These are phyloP conservation scores for Calonectria honghensis DNA, from an alignment of 2,329 filamentous ascomycete species.

Conservation along the genomic window DNA sequence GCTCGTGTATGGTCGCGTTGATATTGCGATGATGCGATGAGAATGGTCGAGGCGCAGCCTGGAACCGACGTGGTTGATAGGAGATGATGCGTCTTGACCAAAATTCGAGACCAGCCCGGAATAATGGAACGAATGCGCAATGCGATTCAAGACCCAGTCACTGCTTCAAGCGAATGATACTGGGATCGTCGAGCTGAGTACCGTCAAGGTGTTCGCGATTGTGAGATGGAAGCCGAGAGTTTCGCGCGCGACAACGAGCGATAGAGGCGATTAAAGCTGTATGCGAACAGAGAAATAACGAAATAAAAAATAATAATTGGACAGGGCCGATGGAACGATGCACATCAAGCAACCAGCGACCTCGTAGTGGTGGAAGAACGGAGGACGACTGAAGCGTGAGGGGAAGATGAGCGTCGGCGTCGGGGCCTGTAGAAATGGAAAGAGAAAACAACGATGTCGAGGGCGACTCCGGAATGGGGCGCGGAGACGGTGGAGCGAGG, in stretches of 20 bases:
- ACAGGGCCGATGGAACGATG: conserved; percentile 52
- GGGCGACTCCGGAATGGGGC: conserved; percentile 56
- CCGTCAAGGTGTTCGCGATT: conserved; percentile 64
- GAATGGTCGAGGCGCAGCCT: conserved; percentile 60
- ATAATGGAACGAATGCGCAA: conserved; percentile 57
- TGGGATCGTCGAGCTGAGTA: conserved; percentile 57
- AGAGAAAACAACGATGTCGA: conserved; percentile 53
- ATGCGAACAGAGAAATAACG: conserved; percentile 64
- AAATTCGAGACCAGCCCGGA: conserved; percentile 70
- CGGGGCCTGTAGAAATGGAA: conserved; percentile 53
- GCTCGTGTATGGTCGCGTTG: conserved; percentile 26
- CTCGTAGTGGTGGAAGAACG: conserved; percentile 54
- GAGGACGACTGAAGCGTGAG: conserved; percentile 55
- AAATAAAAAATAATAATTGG: conserved; percentile 55
- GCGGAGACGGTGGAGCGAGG: conserved; percentile 59
- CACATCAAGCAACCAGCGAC: conserved; percentile 54
- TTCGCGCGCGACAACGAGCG: conserved; percentile 54
- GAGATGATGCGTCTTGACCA: conserved; percentile 55
- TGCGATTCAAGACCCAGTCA: conserved; percentile 60
- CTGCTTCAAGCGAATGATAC: conserved; percentile 68
- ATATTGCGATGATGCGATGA: conserved; percentile 39
- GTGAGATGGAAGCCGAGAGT: conserved; percentile 57
- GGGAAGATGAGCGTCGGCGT: conserved; percentile 52
- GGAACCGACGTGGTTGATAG: conserved; percentile 50
- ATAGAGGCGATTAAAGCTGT: conserved; percentile 64